These are phyloP conservation scores for Dendrobium chrysotoxum DNA, from an alignment of 106 monocot genomes.

Conservation along the genomic window DNA sequence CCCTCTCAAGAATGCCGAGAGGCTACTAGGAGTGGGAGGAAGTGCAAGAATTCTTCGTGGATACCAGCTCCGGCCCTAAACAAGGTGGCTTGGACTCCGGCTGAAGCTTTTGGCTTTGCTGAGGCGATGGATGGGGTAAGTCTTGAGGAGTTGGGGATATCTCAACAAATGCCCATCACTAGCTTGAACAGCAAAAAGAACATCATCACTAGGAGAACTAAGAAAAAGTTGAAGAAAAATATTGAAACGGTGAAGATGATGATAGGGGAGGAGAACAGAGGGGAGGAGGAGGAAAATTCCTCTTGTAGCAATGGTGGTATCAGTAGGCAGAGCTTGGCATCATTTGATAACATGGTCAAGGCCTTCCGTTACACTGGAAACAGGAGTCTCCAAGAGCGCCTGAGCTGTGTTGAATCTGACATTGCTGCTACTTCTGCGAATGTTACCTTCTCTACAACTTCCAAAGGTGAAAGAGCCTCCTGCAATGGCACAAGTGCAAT, in stretches of 20 bases:
- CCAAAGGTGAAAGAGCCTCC: neutral
- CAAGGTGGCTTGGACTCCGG: neutral
- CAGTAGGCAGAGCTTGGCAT: neutral
- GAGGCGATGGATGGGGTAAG: neutral
- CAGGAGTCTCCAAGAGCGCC: neutral
- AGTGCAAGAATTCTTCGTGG: neutral
- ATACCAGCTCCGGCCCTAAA: neutral
- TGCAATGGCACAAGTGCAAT: neutral
- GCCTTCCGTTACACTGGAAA: neutral
- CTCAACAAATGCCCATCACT: neutral
- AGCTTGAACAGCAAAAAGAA: neutral
- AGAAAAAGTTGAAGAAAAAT: neutral
- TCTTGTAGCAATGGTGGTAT: constrained; percentile 1
- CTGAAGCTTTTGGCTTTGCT: neutral
- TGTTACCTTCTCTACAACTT: neutral
- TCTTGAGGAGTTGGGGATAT: neutral
- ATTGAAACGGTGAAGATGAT: neutral
- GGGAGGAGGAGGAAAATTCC: neutral
- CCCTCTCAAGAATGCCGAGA: neutral
- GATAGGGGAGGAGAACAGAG: neutral
- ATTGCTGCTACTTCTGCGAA: neutral
- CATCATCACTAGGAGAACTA: neutral
- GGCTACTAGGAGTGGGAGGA: neutral
- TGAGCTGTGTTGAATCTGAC: neutral
- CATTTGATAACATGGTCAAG: neutral